Evolutionary conservation across 2,329 filamentous ascomycete genomes (phyloP), one percentile per base, ranked within the genome.

Genomic region (Calonectria ilicicola): DNA sequence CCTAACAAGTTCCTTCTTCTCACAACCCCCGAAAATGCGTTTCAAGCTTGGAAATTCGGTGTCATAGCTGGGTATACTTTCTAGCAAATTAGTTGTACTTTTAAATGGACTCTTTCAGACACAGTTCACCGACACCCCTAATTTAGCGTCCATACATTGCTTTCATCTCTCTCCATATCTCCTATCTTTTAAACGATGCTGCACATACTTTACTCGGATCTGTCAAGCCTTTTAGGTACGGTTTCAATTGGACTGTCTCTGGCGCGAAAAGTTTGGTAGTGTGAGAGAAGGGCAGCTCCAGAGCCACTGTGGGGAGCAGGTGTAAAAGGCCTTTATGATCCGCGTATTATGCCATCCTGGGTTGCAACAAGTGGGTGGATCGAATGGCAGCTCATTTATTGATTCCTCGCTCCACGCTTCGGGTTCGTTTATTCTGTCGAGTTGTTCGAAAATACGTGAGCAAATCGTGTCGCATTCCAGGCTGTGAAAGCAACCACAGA

Each of bases 291-390:
- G 72, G 17, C 72, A 76, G 65, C 74, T 63, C 21, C 47, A 72
- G 58, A 70, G 74, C 75, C 76, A 75, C 56, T 74, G 75, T 21
- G 74, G 26, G 12, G 49, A 77, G 19, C 77, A 78, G 27, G 73
- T 69, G 15, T 63, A 53, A 60, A 70, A 46, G 9, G 74, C 77
- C 51, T 60, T 21, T 14, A 73, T 63, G 9, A 76, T 69, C 12
- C 75, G 70, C n/a, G 74, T 80, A 47, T 81, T 81, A 60, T 78
- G 76, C 75, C 76, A 80, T 17, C 71, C 74, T n/a, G 79, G 78
- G 7, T 51, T 60, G 62, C 81, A 83, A 1, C 70, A 21, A 3
- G 78, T 71, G 2, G 79, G 75, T 4, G 81, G 42, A 2, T 70
- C 53, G 44, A 83, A 83, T 0, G 79, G 80, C 14, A 82, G 56